A percentile compares a stretch with the other conserved stretches of the same genome.
These are phyloP conservation scores for Phytophthora sojae DNA, from an alignment of 352 stramenopile genomes.

Conservation along the genomic window DNA sequence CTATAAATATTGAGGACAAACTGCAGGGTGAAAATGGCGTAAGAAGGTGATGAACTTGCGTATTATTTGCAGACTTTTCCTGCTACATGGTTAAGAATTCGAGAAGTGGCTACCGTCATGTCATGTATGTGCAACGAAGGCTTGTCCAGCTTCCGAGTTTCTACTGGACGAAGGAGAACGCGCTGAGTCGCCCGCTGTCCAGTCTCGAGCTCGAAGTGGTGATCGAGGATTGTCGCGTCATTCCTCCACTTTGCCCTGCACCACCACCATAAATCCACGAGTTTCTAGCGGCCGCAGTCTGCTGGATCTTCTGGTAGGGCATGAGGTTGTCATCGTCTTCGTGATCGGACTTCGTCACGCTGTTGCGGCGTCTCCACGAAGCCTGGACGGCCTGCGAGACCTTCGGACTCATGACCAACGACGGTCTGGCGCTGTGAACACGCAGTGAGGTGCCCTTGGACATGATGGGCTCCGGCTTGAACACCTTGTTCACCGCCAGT, in stretches of 20 bases:
- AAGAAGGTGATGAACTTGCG: constrained; percentile 14
- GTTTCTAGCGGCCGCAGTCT: constrained; percentile 4
- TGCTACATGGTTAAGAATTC: constrained; percentile 7
- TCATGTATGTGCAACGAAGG: neutral
- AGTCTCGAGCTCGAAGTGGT: constrained; percentile 16
- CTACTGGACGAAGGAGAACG: constrained; percentile 46
- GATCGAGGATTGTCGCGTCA: constrained; percentile 25
- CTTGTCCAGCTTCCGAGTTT: neutral
- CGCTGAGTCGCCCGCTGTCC: constrained; percentile 32
- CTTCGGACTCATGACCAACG: constrained; percentile 47
- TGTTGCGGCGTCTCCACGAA: constrained; percentile 51
- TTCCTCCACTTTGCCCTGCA: constrained; percentile 2
- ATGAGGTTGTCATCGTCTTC: constrained; percentile 38
- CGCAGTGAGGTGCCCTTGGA: constrained; percentile 23
- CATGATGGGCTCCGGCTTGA: constrained; percentile 27
- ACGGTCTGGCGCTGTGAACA: constrained; percentile 7
- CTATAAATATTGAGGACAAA: constrained; percentile 29
- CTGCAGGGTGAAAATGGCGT: constrained; percentile 4
- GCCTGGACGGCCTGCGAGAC: constrained; percentile 46
- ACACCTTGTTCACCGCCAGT: constrained; percentile 28
- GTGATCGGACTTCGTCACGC: constrained; percentile 20
- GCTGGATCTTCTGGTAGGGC: constrained; percentile 39
- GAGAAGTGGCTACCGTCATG: neutral
- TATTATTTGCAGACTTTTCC: constrained; percentile 20
- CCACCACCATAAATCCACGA: constrained; percentile 16